Conservation (phyloP, 768 basidiomycete genomes). For the Xanthoconium stramineum region DNA sequence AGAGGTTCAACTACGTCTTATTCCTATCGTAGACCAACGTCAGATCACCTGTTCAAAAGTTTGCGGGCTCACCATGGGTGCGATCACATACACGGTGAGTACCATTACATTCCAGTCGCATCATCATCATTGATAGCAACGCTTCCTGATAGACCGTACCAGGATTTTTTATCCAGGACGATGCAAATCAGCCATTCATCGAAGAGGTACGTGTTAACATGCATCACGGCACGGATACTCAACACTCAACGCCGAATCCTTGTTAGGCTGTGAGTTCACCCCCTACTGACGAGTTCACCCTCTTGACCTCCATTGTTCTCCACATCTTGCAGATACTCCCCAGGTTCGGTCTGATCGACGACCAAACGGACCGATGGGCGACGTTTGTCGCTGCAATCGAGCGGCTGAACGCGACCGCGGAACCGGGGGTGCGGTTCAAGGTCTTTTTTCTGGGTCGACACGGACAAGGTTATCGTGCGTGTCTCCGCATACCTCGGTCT, state of each 20-base stretch:
- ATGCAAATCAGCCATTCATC: not conserved
- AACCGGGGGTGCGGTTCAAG: conserved; percentile 36
- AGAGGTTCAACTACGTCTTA: too few relatives aligned
- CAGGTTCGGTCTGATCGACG: conserved; percentile 37
- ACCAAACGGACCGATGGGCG: conserved; percentile 47
- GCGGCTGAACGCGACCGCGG: conserved; percentile 30
- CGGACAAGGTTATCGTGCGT: conserved; percentile 52
- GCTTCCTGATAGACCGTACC: conserved; percentile 10
- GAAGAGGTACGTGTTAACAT: conserved; percentile 5
- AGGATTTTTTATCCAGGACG: conserved; percentile 24
- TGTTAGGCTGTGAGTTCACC: conserved; percentile 15
- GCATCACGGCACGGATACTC: not conserved
- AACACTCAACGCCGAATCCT: not conserved
- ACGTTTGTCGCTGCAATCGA: conserved; percentile 39
- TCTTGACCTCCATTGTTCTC: too few relatives aligned
- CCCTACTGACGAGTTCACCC: too few relatives aligned
- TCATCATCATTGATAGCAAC: not conserved
- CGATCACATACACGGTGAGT: conserved; percentile 16
- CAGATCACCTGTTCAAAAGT: too few relatives aligned
- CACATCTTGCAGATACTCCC: conserved; percentile 15
- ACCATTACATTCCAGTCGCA: not conserved
- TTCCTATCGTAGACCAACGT: too few relatives aligned
- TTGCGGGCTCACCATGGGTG: not conserved
- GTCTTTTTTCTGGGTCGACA: conserved; percentile 66
- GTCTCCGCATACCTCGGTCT: too few relatives aligned